Conservation (phyloP, 2,329 filamentous ascomycete genomes). For the Cladobotryum protrusum region DNA sequence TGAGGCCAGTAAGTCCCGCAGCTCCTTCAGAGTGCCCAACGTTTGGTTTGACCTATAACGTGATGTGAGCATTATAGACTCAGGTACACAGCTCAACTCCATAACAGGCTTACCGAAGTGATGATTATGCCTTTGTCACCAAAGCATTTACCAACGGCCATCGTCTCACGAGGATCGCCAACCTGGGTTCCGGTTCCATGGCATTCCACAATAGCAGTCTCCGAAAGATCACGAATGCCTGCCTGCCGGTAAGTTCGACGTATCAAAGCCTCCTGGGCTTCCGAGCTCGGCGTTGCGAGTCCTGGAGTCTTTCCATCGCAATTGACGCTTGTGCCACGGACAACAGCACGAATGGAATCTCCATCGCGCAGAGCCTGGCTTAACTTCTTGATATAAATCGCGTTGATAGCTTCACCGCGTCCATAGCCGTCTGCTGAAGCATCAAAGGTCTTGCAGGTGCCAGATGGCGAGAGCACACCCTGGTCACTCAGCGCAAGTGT, state of each 20-base stretch:
- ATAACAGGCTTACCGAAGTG: conserved; percentile 16
- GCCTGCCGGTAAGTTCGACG: conserved; percentile 22
- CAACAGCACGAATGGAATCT: conserved; percentile 29
- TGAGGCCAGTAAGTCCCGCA: conserved; percentile 22
- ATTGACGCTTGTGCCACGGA: conserved; percentile 27
- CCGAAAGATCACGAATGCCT: conserved; percentile 8
- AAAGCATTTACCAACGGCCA: conserved; percentile 26
- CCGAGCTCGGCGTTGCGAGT: conserved; percentile 32
- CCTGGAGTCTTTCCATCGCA: conserved; percentile 35
- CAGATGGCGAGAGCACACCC: conserved; percentile 17
- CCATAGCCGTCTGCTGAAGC: conserved; percentile 34
- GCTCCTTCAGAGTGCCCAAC: conserved; percentile 27
- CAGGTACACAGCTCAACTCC: no score
- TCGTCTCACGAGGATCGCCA: conserved; percentile 34
- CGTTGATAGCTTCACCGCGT: conserved; percentile 34
- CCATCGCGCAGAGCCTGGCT: conserved; percentile 34
- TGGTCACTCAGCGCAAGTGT: conserved; percentile 6
- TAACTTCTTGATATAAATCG: conserved; percentile 34
- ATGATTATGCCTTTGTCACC: conserved; percentile 14
- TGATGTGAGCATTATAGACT: not conserved
- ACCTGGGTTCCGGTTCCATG: conserved; percentile 31
- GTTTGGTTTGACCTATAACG: conserved; percentile 24
- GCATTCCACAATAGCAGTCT: conserved; percentile 17
- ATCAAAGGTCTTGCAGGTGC: conserved; percentile 25
- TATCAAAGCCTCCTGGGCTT: conserved; percentile 26